Base-by-base conservation (phyloP, 176 grass and related monocot genomes). In the Zoysia japonica region DNA sequence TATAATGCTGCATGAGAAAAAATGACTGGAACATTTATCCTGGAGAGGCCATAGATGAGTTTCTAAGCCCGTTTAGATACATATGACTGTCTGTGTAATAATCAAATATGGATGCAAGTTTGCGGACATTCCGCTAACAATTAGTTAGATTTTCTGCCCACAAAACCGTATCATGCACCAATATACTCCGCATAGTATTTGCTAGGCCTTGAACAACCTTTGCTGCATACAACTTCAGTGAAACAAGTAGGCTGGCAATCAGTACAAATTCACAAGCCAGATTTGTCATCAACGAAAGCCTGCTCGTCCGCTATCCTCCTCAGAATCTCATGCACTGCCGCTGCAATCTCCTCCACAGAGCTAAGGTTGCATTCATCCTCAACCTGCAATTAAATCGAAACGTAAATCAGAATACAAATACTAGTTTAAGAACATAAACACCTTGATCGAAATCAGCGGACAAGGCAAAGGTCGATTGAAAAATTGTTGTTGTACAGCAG, bases 261-360 rank as follows among this genome's bases (percentile, higher is more conserved):
- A 50, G 35, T 84, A 84, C 72, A 61, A 44, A 35, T 59, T 84
- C 81, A 83, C 63, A 70, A 63, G 82, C 8, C 12, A 44, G 44
- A 45, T 87, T 79, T 61, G 60, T 28, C 50, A 71, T 74, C 71
- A 80, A 50, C 73, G 71, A 73, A 80, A 87, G 79, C 52, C 73
- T 55, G 76, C n/a, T 80, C 74, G 51, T 86, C 79, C 37, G 78
- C 60, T 13, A 87, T 81, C 66, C 66, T 89, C 44, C 80, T 67
- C 17, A 93, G 70, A 75, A 93, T 89, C 66, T 89, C 84, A 84
- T 93, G 78, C 44, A 84, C 90, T 37, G 80, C 76, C 61, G 76
- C 62, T 10, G 87, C 87, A 78, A 93, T 93, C 71, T 89, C 90
- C 69, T 93, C 84, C 52, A 85, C 77, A 71, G 87, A 87, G n/a